These are phyloP conservation scores for Sarcocystis neurona DNA, from an alignment of 169 alveolate species.

Conservation along the genomic window DNA sequence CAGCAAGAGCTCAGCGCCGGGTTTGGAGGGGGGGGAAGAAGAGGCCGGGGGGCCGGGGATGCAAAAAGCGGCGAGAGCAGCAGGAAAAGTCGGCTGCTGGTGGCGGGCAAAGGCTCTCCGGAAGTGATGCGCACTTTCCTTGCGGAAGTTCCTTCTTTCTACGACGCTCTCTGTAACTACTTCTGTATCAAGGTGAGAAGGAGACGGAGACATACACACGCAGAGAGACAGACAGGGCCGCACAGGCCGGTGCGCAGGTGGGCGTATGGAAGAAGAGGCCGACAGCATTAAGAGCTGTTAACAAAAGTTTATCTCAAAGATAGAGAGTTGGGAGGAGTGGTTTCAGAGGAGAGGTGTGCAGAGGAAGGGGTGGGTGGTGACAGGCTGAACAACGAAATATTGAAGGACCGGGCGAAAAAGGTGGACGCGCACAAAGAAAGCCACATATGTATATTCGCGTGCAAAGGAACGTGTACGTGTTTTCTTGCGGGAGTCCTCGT, in stretches of 20 bases:
- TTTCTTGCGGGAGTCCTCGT: neutral
- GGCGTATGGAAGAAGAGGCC: neutral
- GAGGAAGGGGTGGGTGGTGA: neutral
- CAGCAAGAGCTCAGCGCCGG: slow-evolving; percentile 27
- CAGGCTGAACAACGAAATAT: too few relatives aligned
- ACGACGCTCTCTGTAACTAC: slow-evolving; percentile 74
- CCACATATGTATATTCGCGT: too few relatives aligned
- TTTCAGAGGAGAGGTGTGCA: neutral
- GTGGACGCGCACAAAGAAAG: too few relatives aligned
- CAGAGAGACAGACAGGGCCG: neutral
- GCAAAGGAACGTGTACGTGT: too few relatives aligned
- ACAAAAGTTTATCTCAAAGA: neutral
- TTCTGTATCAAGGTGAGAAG: neutral
- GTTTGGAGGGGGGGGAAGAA: slow-evolving; percentile 31
- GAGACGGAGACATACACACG: neutral
- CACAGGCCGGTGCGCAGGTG: neutral
- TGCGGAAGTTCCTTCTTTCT: slow-evolving; percentile 87
- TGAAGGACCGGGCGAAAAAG: too few relatives aligned
- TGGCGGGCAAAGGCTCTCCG: slow-evolving; percentile 94
- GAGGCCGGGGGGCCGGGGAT: too few relatives aligned
- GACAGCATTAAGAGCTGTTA: neutral
- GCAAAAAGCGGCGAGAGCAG: neutral
- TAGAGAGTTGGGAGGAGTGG: neutral
- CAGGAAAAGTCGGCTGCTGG: slow-evolving; percentile 3
- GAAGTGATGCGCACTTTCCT: slow-evolving; percentile 87